Percentiles rank a stretch among this genome's conserved stretches.
phyloP scores from a whole-genome alignment of 1,284 basidiomycete genomes.

The Cutaneotrichosporon daszewskae region DNA sequence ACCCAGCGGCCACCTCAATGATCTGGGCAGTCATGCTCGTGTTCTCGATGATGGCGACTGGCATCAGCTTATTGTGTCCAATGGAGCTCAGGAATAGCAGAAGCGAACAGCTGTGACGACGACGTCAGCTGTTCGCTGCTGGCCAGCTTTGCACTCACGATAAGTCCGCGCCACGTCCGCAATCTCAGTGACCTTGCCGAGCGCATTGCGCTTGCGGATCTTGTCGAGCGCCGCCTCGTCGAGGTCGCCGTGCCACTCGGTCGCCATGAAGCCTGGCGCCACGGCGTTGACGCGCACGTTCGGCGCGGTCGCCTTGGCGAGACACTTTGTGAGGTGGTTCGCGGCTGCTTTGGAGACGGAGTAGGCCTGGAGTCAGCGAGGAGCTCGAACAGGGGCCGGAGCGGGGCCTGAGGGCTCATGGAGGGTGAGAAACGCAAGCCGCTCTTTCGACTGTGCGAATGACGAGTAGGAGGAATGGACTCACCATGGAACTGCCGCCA shows the following conservation, averaged over 20 bases:
- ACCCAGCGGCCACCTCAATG: neutral
- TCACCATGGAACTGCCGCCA: conserved; percentile 24
- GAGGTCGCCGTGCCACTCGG: conserved; percentile 24
- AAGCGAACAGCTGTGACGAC: too few species aligned
- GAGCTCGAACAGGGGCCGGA: too few species aligned
- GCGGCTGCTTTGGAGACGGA: conserved; percentile 21
- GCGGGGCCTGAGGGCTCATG: too few species aligned
- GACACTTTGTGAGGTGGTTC: conserved; percentile 21
- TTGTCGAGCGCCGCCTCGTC: conserved; percentile 13
- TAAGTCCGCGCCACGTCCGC: conserved; percentile 15
- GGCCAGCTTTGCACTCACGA: too few species aligned
- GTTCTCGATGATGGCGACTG: conserved; percentile 16
- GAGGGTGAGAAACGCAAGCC: too few species aligned
- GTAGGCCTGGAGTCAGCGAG: conserved; percentile 3
- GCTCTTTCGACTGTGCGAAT: too few species aligned
- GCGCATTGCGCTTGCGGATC: conserved; percentile 9
- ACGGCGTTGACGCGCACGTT: conserved; percentile 23
- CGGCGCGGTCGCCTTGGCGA: conserved; percentile 22
- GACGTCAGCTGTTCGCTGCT: too few species aligned
- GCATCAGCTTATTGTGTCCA: too few species aligned
- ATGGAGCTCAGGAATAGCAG: too few species aligned
- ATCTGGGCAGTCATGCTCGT: neutral
- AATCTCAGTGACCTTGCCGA: conserved; percentile 11
- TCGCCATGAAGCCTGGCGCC: conserved; percentile 21
- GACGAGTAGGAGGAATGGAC: too few species aligned